Evolutionary conservation across 352 stramenopile species (phyloP), one percentile per base, ranked within the genome.

Genomic region (Phytophthora megakarya): DNA sequence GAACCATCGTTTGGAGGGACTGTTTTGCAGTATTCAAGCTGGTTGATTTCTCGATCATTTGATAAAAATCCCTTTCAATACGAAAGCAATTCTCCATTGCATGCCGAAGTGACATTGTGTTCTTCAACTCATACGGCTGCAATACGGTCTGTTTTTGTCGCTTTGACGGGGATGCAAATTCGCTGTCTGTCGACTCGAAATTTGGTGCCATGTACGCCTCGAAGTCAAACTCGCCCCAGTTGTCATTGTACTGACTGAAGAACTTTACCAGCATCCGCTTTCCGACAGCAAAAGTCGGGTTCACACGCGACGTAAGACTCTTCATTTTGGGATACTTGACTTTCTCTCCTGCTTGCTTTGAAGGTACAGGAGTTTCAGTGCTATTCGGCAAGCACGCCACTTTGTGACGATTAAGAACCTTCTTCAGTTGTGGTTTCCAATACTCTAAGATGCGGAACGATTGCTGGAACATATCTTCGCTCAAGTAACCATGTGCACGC

Each of bases 191-290:
- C 7, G 50, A 42, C 21, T 75, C 51, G 37, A 88, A 91, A 1
- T 82, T 71, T 12, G 81, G 79, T 10, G 84, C 58, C 50, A 93
- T 72, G 58, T 82, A 93, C 5, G 79, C 70, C 21, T 85, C 65
- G 51, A 94, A 78, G 49, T 92, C 73, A 43, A 92, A 88, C 62
- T 94, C 86, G 18, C 84, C 77, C 85, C 86, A 96, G 16, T 86
- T 80, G 44, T 90, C 68, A 46, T 96, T 96, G 59, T 86, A 89
- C 51, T 91, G 74, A 37, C 87, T 96, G 60, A 91, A 94, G 26
- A 92, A 92, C 57, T 96, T 96, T 28, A 96, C 55, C 16, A 93
- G 49, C 16, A 88, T 25, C 19, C 61, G 70, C 30, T 80, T 76
- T 16, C 80, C 81, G 19, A 96, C 60, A 0, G 75, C 80, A 62